These are phyloP conservation scores for Ramularia endophylla DNA, from an alignment of 2,329 filamentous ascomycete species.

Conservation along the genomic window DNA sequence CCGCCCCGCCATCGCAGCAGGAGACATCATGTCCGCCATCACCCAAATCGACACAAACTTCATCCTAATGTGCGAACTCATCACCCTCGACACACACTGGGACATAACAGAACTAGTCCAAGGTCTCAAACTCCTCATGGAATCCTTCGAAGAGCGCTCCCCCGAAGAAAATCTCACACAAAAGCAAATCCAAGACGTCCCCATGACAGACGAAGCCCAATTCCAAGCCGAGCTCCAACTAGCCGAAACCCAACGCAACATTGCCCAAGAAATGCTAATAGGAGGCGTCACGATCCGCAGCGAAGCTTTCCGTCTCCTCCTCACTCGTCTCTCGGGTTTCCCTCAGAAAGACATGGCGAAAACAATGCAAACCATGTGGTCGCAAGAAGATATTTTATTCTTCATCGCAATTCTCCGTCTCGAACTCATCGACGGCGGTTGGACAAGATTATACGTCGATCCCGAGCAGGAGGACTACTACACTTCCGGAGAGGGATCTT, in stretches of 20 bases:
- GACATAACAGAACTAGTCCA: conserved; percentile 61
- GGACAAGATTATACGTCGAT: conserved; percentile 68
- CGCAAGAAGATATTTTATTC: conserved; percentile 62
- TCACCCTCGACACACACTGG: conserved; percentile 58
- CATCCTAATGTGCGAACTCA: conserved; percentile 58
- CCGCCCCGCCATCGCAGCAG: conserved; percentile 40
- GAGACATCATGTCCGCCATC: conserved; percentile 58
- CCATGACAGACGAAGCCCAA: conserved; percentile 21
- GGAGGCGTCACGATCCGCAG: conserved; percentile 58
- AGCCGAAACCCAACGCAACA: conserved; percentile 53
- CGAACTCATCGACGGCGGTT: conserved; percentile 67
- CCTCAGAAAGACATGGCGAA: conserved; percentile 55
- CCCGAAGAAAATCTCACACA: conserved; percentile 8
- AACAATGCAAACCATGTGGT: conserved; percentile 58
- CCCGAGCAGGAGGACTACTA: conserved; percentile 48
- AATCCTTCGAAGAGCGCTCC: conserved; percentile 52
- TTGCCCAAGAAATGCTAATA: conserved; percentile 62
- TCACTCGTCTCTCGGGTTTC: conserved; percentile 64
- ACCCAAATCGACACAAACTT: conserved; percentile 62
- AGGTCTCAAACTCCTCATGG: conserved; percentile 60
- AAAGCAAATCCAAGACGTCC: conserved; percentile 44
- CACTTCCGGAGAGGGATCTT: conserved; percentile 55
- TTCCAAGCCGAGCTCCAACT: conserved; percentile 35
- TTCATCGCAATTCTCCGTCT: conserved; percentile 67
- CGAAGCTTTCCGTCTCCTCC: conserved; percentile 59